These are phyloP conservation scores for Ascoidea tarda DNA, from an alignment of 805 yeast species.

Conservation along the genomic window DNA sequence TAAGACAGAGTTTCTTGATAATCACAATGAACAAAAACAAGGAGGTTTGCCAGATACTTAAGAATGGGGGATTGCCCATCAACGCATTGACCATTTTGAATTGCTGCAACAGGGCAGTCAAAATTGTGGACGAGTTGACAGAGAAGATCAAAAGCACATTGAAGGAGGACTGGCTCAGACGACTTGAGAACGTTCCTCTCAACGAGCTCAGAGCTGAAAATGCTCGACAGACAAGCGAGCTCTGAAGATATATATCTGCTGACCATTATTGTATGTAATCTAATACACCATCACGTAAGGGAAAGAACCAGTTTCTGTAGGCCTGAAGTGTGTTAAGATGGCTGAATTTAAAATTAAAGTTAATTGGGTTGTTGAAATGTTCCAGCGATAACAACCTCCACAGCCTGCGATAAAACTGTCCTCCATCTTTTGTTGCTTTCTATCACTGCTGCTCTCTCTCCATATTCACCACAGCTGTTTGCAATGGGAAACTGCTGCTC, in stretches of 20 bases:
- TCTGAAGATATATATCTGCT: too few species aligned
- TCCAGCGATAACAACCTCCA: too few species aligned
- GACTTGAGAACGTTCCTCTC: slow-evolving; percentile 22
- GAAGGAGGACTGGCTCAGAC: slow-evolving; percentile 34
- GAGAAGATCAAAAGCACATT: slow-evolving; percentile 43
- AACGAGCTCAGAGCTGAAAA: slow-evolving; percentile 6
- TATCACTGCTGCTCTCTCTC: not conserved
- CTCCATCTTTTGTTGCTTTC: too few species aligned
- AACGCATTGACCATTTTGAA: slow-evolving; percentile 57
- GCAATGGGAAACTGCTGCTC: not conserved
- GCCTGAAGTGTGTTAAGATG: too few species aligned
- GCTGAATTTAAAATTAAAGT: too few species aligned
- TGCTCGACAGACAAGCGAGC: not conserved
- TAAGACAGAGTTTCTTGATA: slow-evolving; percentile 69
- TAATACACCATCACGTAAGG: too few species aligned
- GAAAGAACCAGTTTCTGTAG: too few species aligned
- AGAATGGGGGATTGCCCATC: slow-evolving; percentile 81
- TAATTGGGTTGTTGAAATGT: too few species aligned
- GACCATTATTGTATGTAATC: too few species aligned
- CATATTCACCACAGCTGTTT: too few species aligned
- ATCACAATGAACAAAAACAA: slow-evolving; percentile 81
- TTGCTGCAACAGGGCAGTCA: slow-evolving; percentile 53
- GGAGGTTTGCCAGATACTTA: slow-evolving; percentile 80
- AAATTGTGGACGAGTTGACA: slow-evolving; percentile 49
- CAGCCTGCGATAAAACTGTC: too few species aligned